Conservation (phyloP, 176 grass and related monocot species). For the Lolium multiflorum region DNA sequence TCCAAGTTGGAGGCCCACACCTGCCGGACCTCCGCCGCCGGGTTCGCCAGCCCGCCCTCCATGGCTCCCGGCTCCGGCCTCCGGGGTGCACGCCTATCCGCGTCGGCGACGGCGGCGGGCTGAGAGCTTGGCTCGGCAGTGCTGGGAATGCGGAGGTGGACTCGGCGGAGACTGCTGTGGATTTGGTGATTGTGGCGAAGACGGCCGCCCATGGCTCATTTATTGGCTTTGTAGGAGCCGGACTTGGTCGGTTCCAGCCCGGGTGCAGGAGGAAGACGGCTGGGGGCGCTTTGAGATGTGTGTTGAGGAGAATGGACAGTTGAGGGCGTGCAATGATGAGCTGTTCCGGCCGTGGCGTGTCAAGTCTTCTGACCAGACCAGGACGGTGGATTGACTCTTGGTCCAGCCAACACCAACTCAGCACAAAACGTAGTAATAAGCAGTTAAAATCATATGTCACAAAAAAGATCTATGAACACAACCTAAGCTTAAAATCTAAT, state of each 20-base stretch:
- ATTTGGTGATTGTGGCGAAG: neutral
- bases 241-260: neutral
- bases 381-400: neutral
- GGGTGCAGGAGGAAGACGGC: constrained; percentile 10
- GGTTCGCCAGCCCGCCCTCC: neutral
- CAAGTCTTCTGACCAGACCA: too few relatives aligned
- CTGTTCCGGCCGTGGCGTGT: too few relatives aligned
- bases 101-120: neutral
- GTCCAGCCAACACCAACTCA: too few relatives aligned
- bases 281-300: constrained; percentile 21
- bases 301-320: neutral
- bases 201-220: too few relatives aligned
- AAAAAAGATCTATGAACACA: too few relatives aligned
- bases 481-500: too few relatives aligned
- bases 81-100: neutral
- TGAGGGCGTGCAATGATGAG: too few relatives aligned
- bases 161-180: neutral
- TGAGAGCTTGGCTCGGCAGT: too few relatives aligned
- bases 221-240: constrained; percentile 18
- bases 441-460: too few relatives aligned
- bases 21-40: constrained; percentile 43
- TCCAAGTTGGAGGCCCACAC: constrained; percentile 90
- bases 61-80: neutral
- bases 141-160: too few relatives aligned
- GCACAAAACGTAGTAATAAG: too few relatives aligned